Evolutionary conservation across 768 basidiomycete genomes (phyloP), one percentile per base, ranked within the genome.

Genomic region (Mrakia hoshinonis): DNA sequence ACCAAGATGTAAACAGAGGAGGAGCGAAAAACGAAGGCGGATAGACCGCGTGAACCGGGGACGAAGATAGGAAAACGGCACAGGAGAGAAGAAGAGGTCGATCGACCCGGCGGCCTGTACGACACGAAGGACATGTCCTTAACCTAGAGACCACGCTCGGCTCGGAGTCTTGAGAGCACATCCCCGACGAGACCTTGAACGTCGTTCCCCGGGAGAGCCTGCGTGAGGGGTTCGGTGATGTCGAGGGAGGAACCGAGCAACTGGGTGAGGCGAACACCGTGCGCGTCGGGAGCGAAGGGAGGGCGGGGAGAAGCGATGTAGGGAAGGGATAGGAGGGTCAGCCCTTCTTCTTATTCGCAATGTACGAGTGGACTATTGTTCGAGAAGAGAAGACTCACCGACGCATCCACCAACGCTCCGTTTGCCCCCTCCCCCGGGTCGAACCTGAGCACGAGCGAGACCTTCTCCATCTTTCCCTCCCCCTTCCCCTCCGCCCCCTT

Each of bases 241-340:
- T 72, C 70, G 31, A 72, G 31, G 15, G 64, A 48, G 22, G 70
- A 72, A 54, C 64, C 48, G 63, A 66, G n/a, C 20, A 72, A 47
- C 70, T 72, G 58, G 12, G 22, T 34, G n/a, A n/a, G 24, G 22
- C 3, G 7, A 39, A 55, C 22, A 46, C 24, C 22, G 15, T 20
- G 18, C 31, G 5, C n/a, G n/a, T n/a, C n/a, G n/a, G n/a, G n/a
- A n/a, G n/a, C n/a, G n/a, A n/a, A n/a, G n/a, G n/a, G n/a, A n/a
- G 63, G 24, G 22, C 13, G 46, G 15, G 6, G n/a, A 22, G 24
- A 24, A 4, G 43, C 26, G 39, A 11, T n/a, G 18, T n/a, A 46
- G 24, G 29, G 2, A 48, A 26, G 26, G 20, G 31, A 13, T 4
- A n/a, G 39, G 24, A 24, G 24, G 22, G 29, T 54, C 34, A 68